Conservation (phyloP, 2,329 filamentous ascomycete species). For the Penicillium sp. region DNA sequence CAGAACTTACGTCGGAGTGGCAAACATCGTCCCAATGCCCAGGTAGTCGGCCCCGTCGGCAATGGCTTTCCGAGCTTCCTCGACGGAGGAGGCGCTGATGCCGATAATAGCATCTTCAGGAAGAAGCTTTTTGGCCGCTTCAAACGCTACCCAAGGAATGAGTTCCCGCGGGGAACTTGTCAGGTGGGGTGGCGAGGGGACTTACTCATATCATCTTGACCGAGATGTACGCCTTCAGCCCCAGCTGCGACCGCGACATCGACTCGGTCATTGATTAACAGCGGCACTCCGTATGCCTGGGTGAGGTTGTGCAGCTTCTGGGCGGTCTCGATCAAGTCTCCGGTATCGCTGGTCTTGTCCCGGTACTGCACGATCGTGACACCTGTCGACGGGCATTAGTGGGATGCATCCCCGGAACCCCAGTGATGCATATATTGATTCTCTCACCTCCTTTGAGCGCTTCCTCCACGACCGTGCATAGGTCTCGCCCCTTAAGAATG, state of each 20-base stretch:
- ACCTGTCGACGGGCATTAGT: conserved; percentile 37
- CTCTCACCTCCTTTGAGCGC: conserved; percentile 67
- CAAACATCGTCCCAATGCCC: conserved; percentile 84
- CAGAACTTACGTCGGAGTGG: conserved; percentile 70
- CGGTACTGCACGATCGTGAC: conserved; percentile 85
- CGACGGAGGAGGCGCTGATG: conserved; percentile 72
- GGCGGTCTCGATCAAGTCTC: conserved; percentile 66
- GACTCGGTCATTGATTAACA: conserved; percentile 89
- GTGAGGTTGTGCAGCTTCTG: conserved; percentile 70
- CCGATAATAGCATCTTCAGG: conserved; percentile 80
- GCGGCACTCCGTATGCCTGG: conserved; percentile 64
- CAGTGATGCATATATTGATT: conserved; percentile 20
- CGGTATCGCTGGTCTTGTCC: conserved; percentile 79
- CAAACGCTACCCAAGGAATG: conserved; percentile 32
- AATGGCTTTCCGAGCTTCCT: conserved; percentile 71
- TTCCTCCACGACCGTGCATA: conserved; percentile 70
- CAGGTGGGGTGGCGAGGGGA: conserved; percentile 9
- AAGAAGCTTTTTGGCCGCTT: conserved; percentile 67
- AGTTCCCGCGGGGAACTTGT: conserved; percentile 1
- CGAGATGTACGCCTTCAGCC: conserved; percentile 90
- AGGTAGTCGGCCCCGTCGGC: conserved; percentile 81
- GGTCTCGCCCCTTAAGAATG: conserved; percentile 69
- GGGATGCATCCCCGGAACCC: background rate
- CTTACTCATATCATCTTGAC: conserved; percentile 86
- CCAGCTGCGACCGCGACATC: conserved; percentile 82